Evolutionary conservation across 2,329 filamentous ascomycete species (phyloP).

Genomic region (Fusarium pseudocircinatum): DNA sequence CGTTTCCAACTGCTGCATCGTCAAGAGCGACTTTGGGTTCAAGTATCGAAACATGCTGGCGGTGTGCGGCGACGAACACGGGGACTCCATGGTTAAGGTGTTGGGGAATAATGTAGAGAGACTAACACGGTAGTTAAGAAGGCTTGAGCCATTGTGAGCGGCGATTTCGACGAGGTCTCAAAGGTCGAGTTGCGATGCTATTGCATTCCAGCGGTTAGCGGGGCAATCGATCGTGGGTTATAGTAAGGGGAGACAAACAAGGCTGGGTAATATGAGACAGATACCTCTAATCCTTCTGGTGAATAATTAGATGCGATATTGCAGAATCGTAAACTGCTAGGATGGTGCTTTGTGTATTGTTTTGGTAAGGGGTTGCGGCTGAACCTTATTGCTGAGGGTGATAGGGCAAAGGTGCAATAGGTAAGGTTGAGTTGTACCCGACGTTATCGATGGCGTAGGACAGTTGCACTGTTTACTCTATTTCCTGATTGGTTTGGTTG

Average conservation of each 20-base stretch:
- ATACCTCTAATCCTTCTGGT: slow-evolving; percentile 2
- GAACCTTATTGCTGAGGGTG: slow-evolving; percentile 27
- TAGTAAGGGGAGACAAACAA: slow-evolving; percentile 25
- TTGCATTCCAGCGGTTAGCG: slow-evolving; percentile 56
- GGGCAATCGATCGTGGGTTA: slow-evolving; percentile 46
- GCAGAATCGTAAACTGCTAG: slow-evolving; percentile 14
- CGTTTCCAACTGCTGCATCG: slow-evolving; percentile 45
- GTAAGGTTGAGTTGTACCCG: slow-evolving; percentile 1
- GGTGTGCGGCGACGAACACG: slow-evolving; percentile 20
- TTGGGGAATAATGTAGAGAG: background rate
- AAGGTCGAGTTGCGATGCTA: slow-evolving; percentile 20
- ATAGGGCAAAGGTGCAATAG: slow-evolving; percentile 21
- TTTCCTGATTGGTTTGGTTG: slow-evolving; percentile 48
- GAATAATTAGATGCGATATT: slow-evolving; percentile 11
- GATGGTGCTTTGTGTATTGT: slow-evolving; percentile 8
- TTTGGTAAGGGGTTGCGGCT: slow-evolving; percentile 2
- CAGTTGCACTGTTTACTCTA: slow-evolving; percentile 43
- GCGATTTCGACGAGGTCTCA: slow-evolving; percentile 22
- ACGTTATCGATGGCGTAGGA: slow-evolving; percentile 26
- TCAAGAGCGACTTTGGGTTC: slow-evolving; percentile 46
- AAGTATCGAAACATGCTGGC: slow-evolving; percentile 47
- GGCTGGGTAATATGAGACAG: slow-evolving; percentile 27
- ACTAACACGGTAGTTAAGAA: slow-evolving; percentile 58
- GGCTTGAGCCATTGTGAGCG: slow-evolving; percentile 49
- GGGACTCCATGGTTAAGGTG: background rate